Base-by-base conservation (phyloP, 2,329 filamentous ascomycete species). In the Talaromyces sp. region DNA sequence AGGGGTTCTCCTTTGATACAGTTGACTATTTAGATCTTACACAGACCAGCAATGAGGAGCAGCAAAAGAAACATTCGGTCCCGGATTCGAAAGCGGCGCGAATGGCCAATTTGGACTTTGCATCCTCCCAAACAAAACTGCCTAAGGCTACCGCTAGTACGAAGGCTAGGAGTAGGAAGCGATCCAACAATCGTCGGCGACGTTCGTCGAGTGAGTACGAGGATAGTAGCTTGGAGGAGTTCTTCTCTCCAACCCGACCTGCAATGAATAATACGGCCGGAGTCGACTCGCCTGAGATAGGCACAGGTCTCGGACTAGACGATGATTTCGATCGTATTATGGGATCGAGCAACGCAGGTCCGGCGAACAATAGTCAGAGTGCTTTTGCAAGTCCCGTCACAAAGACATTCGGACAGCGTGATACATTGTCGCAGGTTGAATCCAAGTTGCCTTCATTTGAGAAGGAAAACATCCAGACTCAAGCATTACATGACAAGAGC, bases 161-260 rank as follows among this genome's bases (percentile, higher is more conserved):
- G 19, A 22, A 22, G 15, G 25, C n/a, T 49, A 19, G 34, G 1
- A 43, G 22, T 34, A 58, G 31, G 40, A 63, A 59, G 17, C 58
- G 2, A 13, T 43, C 64, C 19, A 36, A 40, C 29, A 25, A n/a
- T 59, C 59, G 40, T 40, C 58, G 54, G 11, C 53, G 71, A 17
- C 64, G 69, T 19, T 65, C 66, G 47, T 76, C 73, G 5, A 78
- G 76, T 58, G 77, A 77, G 13, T 78, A 75, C 61, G 73, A 69
- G 3, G 72, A 72, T 56, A 73, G 72, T 38, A 69, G 65, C 45
- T 70, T 78, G 45, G 74, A 75, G 10, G 76, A 80, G 34, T 49
- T 62, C 68, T 82, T 29, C 78, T 78, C 29, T 77, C 78, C 6
- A 17, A 17, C 17, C 1, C 49, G 15, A 29, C 34, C 8, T 31